A percentile compares a stretch with the other conserved stretches of the same genome.
These are phyloP conservation scores for Fusarium sp. DNA, from an alignment of 2,329 filamentous ascomycete species.

Conservation along the genomic window DNA sequence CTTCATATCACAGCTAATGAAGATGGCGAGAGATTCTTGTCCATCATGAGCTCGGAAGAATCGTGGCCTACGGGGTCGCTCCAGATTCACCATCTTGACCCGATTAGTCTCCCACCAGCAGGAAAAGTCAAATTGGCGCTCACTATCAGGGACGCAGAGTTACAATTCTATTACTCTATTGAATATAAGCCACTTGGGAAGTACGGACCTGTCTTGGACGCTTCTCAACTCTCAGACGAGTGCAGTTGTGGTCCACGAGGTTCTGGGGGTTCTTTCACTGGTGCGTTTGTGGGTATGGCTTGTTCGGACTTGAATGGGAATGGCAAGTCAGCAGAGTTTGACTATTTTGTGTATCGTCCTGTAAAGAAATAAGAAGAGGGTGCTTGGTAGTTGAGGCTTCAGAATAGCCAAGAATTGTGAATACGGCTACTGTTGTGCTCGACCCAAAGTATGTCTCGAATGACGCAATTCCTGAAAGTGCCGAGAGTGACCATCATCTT, in stretches of 20 bases:
- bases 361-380: background rate
- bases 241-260: slow-evolving; percentile 64
- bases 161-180: slow-evolving; percentile 68
- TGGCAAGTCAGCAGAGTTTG: slow-evolving; percentile 58
- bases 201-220: slow-evolving; percentile 66
- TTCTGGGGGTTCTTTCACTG: slow-evolving; percentile 70
- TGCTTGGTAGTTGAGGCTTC: background rate
- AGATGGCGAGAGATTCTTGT: slow-evolving; percentile 65
- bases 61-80: slow-evolving; percentile 65
- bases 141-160: slow-evolving; percentile 59
- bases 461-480: background rate
- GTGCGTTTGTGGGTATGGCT: slow-evolving; percentile 67
- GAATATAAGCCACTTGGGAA: slow-evolving; percentile 55
- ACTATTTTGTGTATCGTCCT: slow-evolving; percentile 52
- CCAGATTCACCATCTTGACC: slow-evolving; percentile 52
- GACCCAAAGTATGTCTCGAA: background rate
- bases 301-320: slow-evolving; percentile 65
- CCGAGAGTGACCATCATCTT: background rate
- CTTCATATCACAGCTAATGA: slow-evolving; percentile 65
- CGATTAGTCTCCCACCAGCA: slow-evolving; percentile 61
- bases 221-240: slow-evolving; percentile 69
- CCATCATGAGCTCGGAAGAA: slow-evolving; percentile 65
- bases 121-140: slow-evolving; percentile 65
- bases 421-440: background rate
- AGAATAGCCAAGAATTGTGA: background rate